These are phyloP conservation scores for Dioscorea dumetorum DNA, from an alignment of 106 monocot genomes.

Conservation along the genomic window DNA sequence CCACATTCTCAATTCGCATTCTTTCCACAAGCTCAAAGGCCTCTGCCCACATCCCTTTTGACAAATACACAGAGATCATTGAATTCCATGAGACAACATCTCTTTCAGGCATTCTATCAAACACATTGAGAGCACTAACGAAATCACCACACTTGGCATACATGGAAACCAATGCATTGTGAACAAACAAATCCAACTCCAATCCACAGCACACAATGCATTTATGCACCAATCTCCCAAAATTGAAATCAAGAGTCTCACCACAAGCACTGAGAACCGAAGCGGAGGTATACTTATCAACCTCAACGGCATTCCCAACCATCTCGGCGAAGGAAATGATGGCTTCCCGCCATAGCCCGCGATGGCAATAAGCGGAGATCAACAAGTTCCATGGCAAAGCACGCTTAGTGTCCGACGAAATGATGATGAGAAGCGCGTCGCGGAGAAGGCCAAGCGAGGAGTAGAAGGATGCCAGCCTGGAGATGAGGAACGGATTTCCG, in stretches of 20 bases:
- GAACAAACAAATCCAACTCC: conserved; percentile 35
- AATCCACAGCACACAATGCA: conserved; percentile 15
- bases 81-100: conserved; percentile 75
- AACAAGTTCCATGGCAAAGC: conserved; percentile 56
- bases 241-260: conserved; percentile 27
- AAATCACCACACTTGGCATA: conserved; percentile 57
- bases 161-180: conserved; percentile 61
- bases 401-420: conserved; percentile 1
- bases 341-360: conserved; percentile 21
- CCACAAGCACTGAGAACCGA: conserved; percentile 68
- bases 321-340: conserved; percentile 32
- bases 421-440: conserved; percentile 27
- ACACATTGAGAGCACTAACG: conserved; percentile 45
- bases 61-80: conserved; percentile 58
- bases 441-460: conserved; percentile 18
- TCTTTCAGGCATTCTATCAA: conserved; percentile 62
- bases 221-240: conserved; percentile 41
- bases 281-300: conserved; percentile 61
- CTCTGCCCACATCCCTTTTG: conserved; percentile 32
- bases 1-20: conserved; percentile 13
- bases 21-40: conserved; percentile 34
- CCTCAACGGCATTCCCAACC: conserved; percentile 24
- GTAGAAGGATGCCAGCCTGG: conserved; percentile 51
- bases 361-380: conserved; percentile 36
- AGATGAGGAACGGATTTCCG: conserved; percentile 14